A percentile compares a stretch with the other conserved stretches of the same genome.
These are phyloP conservation scores for Lenwebbia sp. DNA, from an alignment of 345 rosid genomes.

Conservation along the genomic window DNA sequence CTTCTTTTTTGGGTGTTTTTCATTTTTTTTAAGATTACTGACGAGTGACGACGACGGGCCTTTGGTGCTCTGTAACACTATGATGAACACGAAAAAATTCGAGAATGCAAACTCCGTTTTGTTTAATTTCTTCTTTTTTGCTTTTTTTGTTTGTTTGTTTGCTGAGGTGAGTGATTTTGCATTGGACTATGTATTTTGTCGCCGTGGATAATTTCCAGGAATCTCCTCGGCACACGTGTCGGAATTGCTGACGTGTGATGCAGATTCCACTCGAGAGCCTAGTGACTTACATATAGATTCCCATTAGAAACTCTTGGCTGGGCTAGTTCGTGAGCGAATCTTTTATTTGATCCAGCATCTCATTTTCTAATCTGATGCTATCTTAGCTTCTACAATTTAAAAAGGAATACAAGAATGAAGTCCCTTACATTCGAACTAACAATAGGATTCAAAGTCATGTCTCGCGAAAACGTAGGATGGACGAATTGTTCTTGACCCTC, in stretches of 20 bases:
- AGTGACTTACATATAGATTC: conserved; percentile 3
- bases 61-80: neutral
- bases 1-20: neutral
- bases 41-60: neutral
- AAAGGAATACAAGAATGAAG: no score
- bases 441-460: no score
- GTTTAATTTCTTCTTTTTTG: neutral
- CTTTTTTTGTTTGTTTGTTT: neutral
- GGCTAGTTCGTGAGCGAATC: neutral
- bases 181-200: neutral
- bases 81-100: neutral
- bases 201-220: neutral
- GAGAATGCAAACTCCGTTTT: neutral
- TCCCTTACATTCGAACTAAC: neutral
- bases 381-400: neutral
- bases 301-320: neutral
- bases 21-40: neutral
- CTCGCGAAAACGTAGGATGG: no score
- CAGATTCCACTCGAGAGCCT: conserved; percentile 13
- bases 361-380: neutral
- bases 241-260: neutral
- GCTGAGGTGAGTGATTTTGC: neutral
- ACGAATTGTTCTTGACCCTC: no score
- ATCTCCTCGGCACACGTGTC: neutral
- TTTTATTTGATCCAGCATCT: neutral